Percentiles rank a stretch among this genome's conserved stretches.
These are phyloP conservation scores for Camellia sinensis DNA, from an alignment of 148 eudicot genomes.

Conservation along the genomic window DNA sequence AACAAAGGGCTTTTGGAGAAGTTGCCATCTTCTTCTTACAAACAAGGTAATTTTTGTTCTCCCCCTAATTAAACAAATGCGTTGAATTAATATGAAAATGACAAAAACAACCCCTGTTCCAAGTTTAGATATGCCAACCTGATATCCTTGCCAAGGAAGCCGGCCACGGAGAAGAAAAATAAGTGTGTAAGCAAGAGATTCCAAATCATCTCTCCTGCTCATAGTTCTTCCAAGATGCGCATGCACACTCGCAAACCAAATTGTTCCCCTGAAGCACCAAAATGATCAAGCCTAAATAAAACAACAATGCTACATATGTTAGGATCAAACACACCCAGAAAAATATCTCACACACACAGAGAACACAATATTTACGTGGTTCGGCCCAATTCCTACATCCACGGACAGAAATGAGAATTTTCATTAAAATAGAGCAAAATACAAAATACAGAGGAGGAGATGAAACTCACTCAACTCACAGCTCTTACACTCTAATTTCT, in stretches of 20 bases:
- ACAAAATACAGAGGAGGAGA: no score
- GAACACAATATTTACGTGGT: no score
- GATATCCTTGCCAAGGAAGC: constrained; percentile 95
- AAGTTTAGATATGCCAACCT: constrained; percentile 34
- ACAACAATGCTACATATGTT: not conserved
- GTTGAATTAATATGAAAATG: constrained; percentile 10
- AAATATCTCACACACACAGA: no score
- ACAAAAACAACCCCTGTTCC: constrained; percentile 10
- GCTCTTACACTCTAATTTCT: no score
- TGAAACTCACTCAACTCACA: no score
- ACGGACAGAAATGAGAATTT: no score
- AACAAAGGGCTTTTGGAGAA: constrained; percentile 77
- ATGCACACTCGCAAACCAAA: constrained; percentile 96
- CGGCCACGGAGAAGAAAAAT: constrained; percentile 90
- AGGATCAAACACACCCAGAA: no score
- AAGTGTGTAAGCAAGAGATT: constrained; percentile 95
- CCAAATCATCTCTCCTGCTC: constrained; percentile 92
- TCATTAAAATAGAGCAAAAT: no score
- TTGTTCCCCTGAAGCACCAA: constrained; percentile 68
- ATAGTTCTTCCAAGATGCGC: constrained; percentile 97
- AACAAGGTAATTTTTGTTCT: constrained; percentile 87
- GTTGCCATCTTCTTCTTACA: constrained; percentile 98
- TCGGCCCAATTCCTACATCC: no score
- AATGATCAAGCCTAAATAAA: constrained; percentile 5
- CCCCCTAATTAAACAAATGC: constrained; percentile 48